Base-by-base conservation (phyloP, 2,329 filamentous ascomycete genomes). In the Pestalotiopsis sp. region DNA sequence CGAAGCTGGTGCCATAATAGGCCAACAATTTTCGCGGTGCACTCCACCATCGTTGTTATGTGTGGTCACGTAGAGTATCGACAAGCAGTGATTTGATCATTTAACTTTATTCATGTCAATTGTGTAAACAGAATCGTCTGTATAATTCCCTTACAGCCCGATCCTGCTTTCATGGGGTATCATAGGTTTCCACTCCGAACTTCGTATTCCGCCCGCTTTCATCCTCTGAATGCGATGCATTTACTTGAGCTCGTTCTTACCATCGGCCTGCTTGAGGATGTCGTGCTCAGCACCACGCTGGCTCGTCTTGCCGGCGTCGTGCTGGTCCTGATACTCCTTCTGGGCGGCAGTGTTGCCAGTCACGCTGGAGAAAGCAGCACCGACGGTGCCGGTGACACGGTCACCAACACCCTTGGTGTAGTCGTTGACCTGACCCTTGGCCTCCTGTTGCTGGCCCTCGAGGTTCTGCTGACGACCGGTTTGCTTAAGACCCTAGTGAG, bases 231-330 rank as follows among this genome's bases (percentile, higher is more conserved):
- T 27, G 31, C 11, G 14, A 13, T 25, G 23, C 57, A 31, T 65
- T 41, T 31, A 49, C 41, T 58, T 36, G 20, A 66, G 20, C 41
- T 36, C 65, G 31, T 72, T 69, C 68, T 77, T 75, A 14, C 85
- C 84, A 72, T 89, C 86, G 0, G 84, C 87, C 84, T 93, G 84
- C 88, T 93, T 95, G 80, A 92, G 83, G 68, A 97, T 86, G 77
- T 97, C 94, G 49, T 87, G 83, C 87, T 97, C 94, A 1, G 91
- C 94, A 64, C 94, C 92, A 23, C 94, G 88, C 86, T 97, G 92
- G 77, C 89, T 86, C 23, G 92, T 93, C 90, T 96, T 97, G 72
- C 94, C 95, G 72, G 89, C 82, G 75, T 96, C 94, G 77, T 96
- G 94, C 80, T 92, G 83, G 73, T 85, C 79, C 79, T 92, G 84